Conservation (phyloP, 371 early-diverging fungal genomes). For the Rhizopus sp. region DNA sequence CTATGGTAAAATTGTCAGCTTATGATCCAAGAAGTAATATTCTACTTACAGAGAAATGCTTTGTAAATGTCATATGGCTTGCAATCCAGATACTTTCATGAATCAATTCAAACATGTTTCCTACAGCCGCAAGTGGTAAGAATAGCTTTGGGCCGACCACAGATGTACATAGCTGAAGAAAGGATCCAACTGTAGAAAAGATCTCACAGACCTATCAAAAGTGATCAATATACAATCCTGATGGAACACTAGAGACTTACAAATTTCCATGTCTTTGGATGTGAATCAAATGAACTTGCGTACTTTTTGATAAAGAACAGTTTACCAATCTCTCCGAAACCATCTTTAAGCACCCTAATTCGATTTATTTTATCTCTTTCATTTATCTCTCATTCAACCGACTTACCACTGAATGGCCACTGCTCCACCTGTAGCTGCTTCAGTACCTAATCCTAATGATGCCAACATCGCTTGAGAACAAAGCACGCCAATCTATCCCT, state of each 20-base stretch:
- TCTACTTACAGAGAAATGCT: slow-evolving; percentile 64
- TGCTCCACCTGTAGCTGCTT: slow-evolving; percentile 64
- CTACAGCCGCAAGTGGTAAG: slow-evolving; percentile 63
- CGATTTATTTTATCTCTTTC: background rate
- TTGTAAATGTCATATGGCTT: slow-evolving; percentile 76
- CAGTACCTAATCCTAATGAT: slow-evolving; percentile 59
- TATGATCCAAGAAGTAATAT: background rate
- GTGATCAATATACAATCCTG: background rate
- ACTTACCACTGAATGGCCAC: slow-evolving; percentile 71
- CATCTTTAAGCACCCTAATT: slow-evolving; percentile 67
- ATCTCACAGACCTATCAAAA: slow-evolving; percentile 47
- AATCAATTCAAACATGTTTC: slow-evolving; percentile 62
- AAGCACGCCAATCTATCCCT: slow-evolving; percentile 63
- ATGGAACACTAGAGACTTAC: slow-evolving; percentile 31
- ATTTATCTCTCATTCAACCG: background rate
- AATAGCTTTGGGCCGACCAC: slow-evolving; percentile 55
- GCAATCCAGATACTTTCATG: slow-evolving; percentile 71
- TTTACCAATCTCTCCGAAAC: slow-evolving; percentile 73
- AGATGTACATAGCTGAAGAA: slow-evolving; percentile 63
- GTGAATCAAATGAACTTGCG: slow-evolving; percentile 71
- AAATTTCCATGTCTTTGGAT: slow-evolving; percentile 76
- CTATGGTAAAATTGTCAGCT: slow-evolving; percentile 18
- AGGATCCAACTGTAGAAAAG: slow-evolving; percentile 56
- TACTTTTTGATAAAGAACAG: slow-evolving; percentile 72
- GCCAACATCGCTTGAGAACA: slow-evolving; percentile 74